Evolutionary conservation across 2,329 filamentous ascomycete species (phyloP).

Genomic region (Phaeosphaeriaceae sp.): DNA sequence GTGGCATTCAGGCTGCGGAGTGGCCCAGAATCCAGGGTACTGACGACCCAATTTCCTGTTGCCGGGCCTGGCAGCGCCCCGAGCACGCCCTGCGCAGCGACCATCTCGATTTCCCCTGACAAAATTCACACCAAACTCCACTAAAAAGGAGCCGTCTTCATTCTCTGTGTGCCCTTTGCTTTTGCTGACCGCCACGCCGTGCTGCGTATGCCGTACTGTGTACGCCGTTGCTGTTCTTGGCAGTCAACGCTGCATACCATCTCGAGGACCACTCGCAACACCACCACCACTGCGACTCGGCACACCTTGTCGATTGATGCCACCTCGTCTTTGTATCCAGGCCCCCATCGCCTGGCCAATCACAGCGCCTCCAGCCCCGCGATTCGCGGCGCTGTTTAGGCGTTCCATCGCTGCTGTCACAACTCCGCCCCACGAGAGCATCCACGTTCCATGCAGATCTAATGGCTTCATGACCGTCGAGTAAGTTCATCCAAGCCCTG

Average conservation of each 20-base stretch:
- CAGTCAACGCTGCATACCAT: not conserved
- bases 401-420: constrained; percentile 31
- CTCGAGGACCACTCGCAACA: not conserved
- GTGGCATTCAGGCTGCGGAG: not conserved
- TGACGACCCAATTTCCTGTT: not conserved
- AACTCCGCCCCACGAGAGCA: constrained; percentile 31
- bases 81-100: not conserved
- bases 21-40: not conserved
- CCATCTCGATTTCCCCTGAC: not conserved
- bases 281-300: not conserved
- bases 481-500: constrained; percentile 34
- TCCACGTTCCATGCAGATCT: constrained; percentile 50
- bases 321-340: constrained; percentile 12
- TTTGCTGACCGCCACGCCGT: not conserved
- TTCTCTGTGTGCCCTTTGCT: not conserved
- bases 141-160: not conserved
- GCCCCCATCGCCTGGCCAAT: constrained; percentile 15
- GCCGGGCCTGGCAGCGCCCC: not conserved
- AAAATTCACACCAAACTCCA: not conserved
- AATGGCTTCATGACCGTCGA: constrained; percentile 53
- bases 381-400: not conserved
- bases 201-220: too few species aligned
- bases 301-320: constrained; percentile 16
- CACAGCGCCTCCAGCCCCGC: not conserved
- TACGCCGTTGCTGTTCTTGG: not conserved